Percentiles rank a stretch among this genome's conserved stretches.
These are phyloP conservation scores for Venturiaceae sp. DNA, from an alignment of 2,329 filamentous ascomycete genomes.

Conservation along the genomic window DNA sequence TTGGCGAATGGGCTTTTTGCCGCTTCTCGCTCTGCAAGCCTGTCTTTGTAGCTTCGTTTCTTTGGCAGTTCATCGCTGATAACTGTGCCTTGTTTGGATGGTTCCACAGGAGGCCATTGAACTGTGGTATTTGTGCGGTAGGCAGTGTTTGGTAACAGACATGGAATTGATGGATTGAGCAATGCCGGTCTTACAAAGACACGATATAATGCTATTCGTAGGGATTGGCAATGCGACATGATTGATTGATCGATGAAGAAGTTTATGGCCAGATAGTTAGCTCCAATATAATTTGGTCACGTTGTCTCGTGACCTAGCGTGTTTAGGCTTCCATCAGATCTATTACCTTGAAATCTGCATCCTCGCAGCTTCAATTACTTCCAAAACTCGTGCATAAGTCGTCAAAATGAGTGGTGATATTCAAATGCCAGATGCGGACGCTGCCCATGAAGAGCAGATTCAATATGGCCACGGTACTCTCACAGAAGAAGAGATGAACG, in stretches of 20 bases:
- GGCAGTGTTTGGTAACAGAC: not conserved
- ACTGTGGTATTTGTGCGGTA: not conserved
- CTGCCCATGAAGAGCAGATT: slow-evolving; percentile 35
- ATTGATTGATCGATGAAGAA: not conserved
- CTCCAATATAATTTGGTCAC: not conserved
- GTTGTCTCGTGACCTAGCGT: not conserved
- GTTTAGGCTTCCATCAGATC: not conserved
- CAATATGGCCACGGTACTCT: slow-evolving; percentile 37
- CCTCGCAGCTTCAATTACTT: not conserved
- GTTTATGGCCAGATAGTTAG: not conserved
- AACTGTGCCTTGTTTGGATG: not conserved
- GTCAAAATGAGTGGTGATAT: slow-evolving; percentile 18
- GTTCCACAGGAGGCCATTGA: not conserved
- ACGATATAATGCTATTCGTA: slow-evolving; percentile 1
- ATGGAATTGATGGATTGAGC: not conserved
- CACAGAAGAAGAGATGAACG: slow-evolving; percentile 37
- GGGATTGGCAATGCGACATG: slow-evolving; percentile 2
- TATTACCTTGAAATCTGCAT: too few species aligned
- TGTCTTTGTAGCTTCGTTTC: slow-evolving; percentile 4
- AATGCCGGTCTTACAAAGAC: slow-evolving; percentile 4
- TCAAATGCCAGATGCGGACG: slow-evolving; percentile 31
- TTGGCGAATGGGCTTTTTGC: not conserved
- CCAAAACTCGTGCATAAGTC: not conserved
- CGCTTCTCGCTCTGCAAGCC: not conserved
- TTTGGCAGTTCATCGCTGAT: not conserved